Evolutionary conservation across 1,284 basidiomycete genomes (phyloP), one percentile per base, ranked within the genome.

Genomic region (Sporisorium sorghi): DNA sequence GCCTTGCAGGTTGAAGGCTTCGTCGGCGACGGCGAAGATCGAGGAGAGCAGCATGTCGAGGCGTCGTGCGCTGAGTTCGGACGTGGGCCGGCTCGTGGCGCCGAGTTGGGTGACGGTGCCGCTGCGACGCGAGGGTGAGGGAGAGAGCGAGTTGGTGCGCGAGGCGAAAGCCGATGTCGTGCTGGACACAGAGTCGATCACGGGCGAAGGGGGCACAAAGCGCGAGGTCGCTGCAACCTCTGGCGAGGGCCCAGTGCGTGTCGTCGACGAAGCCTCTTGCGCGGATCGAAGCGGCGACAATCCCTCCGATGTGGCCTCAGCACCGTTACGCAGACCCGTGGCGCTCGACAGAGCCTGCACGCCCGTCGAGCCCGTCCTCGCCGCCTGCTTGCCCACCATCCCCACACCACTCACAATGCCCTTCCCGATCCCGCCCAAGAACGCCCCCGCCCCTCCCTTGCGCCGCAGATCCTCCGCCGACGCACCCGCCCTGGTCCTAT

Each of bases 1-100:
- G 37, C 80, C 83, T 43, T 82, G 77, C 47, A 85, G 72, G 52
- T 83, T 79, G 55, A 85, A 83, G 2, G 84, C 84, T 54, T 85
- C 83, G 52, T 85, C 79, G 2, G 81, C 78, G 11, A 85, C 82
- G 11, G 79, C 79, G 71, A 85, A 83, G n/a, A 83, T 67, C 23
- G 81, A 80, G 7, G 81, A 77, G 12, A 85, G 74, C 8, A 85
- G 64, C 64, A 78, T 78, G 65, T 84, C 81, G 15, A 85, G 66
- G 33, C 84, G 81, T 0, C 67, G 55, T 0, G 76, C 54, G 30
- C 73, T 69, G 37, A 81, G 66, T 24, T 69, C 56, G 10, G 62
- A 58, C 7, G 55, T 15, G 5, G 49, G 17, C 3, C 42, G 42
- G 8, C 8, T 49, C 6, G 47, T 17, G 17, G 24, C n/a, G 23